Conservation (phyloP, 768 basidiomycete genomes). For the Postia placenta region DNA sequence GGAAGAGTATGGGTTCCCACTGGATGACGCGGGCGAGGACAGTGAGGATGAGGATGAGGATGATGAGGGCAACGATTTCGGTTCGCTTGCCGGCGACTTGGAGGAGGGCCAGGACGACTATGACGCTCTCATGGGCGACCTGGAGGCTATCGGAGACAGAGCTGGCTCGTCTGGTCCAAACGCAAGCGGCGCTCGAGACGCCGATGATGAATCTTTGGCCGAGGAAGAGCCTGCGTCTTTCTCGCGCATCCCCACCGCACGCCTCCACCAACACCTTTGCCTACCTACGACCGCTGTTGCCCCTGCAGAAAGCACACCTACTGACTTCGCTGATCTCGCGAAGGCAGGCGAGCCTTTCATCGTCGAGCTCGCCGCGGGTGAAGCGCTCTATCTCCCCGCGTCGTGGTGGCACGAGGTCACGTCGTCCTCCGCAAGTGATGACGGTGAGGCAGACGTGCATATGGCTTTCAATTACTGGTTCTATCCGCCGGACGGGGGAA, state of each 20-base stretch:
- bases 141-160: slow-evolving; percentile 7
- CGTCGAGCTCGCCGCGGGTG: slow-evolving; percentile 24
- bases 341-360: slow-evolving; percentile 21
- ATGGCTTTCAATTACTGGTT: slow-evolving; percentile 31
- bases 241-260: slow-evolving; percentile 24
- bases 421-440: slow-evolving; percentile 13
- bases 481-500: slow-evolving; percentile 24
- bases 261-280: slow-evolving; percentile 21
- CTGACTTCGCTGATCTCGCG: slow-evolving; percentile 14
- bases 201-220: neutral
- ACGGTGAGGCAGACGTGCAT: slow-evolving; percentile 12
- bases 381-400: slow-evolving; percentile 27
- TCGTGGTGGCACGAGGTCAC: slow-evolving; percentile 30
- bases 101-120: slow-evolving; percentile 23
- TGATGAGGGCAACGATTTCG: slow-evolving; percentile 6
- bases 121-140: slow-evolving; percentile 19
- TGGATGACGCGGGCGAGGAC: slow-evolving; percentile 4
- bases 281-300: slow-evolving; percentile 20
- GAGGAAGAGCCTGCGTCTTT: slow-evolving; percentile 22
- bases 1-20: slow-evolving; percentile 9
- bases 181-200: slow-evolving; percentile 6
- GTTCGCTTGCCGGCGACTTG: slow-evolving; percentile 7
- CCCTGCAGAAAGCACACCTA: slow-evolving; percentile 4
- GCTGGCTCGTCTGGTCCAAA: slow-evolving; percentile 5
- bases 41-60: slow-evolving; percentile 6